Base-by-base conservation (phyloP, 2,329 filamentous ascomycete species). In the Exophiala oligosperma region DNA sequence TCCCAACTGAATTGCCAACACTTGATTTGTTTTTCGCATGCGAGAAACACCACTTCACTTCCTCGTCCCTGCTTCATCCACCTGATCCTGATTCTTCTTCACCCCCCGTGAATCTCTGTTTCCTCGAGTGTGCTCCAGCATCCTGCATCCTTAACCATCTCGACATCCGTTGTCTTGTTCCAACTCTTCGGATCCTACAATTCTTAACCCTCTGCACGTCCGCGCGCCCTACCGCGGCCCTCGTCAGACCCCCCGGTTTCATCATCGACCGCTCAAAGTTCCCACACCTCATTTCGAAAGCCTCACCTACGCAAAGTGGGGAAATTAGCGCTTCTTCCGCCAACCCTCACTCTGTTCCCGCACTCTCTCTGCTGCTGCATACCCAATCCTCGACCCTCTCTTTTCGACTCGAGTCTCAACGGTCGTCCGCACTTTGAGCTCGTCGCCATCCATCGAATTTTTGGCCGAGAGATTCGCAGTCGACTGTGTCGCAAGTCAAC, bases 251-350 rank as follows among this genome's bases (percentile, higher is more conserved):
- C 62, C 62, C 62, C 55, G 53, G 59, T 60, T 62, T 58, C 60
- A 62, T 64, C 62, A 62, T 64, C 58, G 62, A 54, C 48, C 32
- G 54, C 56, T 44, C 59, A 28, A 26, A 55, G 59, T 62, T 57
- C 52, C 62, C 59, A 62, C 59, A 64, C 62, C 62, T 62, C 58
- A 64, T 63, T 61, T 64, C 60, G 60, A 64, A 64, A 61, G 55
- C 62, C 58, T 60, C 62, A 63, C 59, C 63, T 64, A 52, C 59
- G 52, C 60, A 64, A 64, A 63, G 63, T 62, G 64, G 64, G 64
- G 63, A 66, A 66, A 66, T 66, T 66, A 66, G 64, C 64, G 64
- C 63, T 64, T 61, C 53, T 54, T 64, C 59, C 59, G 61, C 59
- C 59, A 62, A 62, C 56, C 59, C 61, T 64, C 59, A 63, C 54